phyloP scores from a whole-genome alignment of 192 early-diverging fungal species.

The Backusella circina region DNA sequence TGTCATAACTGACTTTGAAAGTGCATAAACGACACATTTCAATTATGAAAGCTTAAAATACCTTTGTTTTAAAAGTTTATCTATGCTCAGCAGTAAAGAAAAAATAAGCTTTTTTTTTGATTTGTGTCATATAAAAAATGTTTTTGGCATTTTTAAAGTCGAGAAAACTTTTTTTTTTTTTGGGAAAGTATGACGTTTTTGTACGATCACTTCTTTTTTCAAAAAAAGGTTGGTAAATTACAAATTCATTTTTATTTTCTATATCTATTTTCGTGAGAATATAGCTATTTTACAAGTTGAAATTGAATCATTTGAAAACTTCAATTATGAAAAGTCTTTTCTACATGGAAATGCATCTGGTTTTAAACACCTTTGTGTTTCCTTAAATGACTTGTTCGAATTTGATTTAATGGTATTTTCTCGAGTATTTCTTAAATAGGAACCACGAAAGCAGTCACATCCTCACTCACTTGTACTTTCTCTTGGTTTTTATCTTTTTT shows the following conservation, averaged over 20 bases:
- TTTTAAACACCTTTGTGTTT: not conserved
- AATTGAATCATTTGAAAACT: not conserved
- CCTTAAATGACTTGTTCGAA: not conserved
- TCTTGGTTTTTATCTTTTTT: not conserved
- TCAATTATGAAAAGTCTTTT: not conserved
- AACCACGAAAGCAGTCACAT: not conserved
- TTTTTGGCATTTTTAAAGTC: no score
- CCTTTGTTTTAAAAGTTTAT: no score
- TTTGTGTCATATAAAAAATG: not conserved
- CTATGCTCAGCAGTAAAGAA: no score
- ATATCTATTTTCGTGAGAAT: no score
- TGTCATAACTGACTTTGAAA: not conserved
- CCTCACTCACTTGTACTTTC: not conserved
- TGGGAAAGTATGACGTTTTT: not conserved
- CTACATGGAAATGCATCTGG: not conserved
- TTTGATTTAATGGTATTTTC: not conserved
- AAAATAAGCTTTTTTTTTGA: constrained; percentile 3
- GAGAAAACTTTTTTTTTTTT: not conserved
- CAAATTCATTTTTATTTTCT: no score
- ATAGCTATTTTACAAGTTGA: no score
- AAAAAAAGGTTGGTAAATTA: no score
- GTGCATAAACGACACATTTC: not conserved
- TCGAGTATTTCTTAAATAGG: not conserved
- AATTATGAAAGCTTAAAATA: not conserved
- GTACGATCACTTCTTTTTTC: no score